Conservation (phyloP, 106 monocot genomes). For the Phalaenopsis aphrodite region DNA sequence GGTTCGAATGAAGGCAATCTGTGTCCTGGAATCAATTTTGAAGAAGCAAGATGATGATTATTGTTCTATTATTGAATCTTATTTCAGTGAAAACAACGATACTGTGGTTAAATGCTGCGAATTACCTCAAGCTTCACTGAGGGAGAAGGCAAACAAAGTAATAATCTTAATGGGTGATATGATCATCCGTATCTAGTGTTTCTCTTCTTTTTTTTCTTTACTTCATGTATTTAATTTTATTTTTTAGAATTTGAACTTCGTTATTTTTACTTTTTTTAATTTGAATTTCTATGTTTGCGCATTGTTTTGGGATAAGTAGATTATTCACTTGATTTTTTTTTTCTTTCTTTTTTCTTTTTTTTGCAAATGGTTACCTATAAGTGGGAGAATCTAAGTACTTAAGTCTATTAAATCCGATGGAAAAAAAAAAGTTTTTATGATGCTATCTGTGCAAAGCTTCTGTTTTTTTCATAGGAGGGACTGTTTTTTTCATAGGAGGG, state of each 20-base stretch:
- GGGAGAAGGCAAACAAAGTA: conserved; percentile 91
- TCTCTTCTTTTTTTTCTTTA: background rate
- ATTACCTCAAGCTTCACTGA: conserved; percentile 74
- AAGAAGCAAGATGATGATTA: conserved; percentile 68
- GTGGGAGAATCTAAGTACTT: background rate
- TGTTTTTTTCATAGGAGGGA: background rate
- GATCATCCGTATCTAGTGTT: background rate
- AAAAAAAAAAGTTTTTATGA: background rate
- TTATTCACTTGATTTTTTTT: background rate
- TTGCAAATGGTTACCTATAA: background rate
- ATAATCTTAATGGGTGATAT: background rate
- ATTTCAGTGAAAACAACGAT: conserved; percentile 81
- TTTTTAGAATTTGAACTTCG: conserved; percentile 1
- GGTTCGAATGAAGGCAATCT: conserved; percentile 97
- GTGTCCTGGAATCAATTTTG: conserved; percentile 83
- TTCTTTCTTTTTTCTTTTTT: too few relatives aligned
- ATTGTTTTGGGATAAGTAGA: background rate
- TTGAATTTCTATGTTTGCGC: background rate
- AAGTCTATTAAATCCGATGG: background rate
- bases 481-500: too few relatives aligned
- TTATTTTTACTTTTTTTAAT: background rate
- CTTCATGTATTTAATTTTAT: background rate
- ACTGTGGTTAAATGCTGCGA: conserved; percentile 70
- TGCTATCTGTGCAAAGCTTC: background rate
- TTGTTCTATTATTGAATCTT: conserved; percentile 62